Evolutionary conservation across 257 asterid species (phyloP).

Genomic region (Ilex aquifolium): DNA sequence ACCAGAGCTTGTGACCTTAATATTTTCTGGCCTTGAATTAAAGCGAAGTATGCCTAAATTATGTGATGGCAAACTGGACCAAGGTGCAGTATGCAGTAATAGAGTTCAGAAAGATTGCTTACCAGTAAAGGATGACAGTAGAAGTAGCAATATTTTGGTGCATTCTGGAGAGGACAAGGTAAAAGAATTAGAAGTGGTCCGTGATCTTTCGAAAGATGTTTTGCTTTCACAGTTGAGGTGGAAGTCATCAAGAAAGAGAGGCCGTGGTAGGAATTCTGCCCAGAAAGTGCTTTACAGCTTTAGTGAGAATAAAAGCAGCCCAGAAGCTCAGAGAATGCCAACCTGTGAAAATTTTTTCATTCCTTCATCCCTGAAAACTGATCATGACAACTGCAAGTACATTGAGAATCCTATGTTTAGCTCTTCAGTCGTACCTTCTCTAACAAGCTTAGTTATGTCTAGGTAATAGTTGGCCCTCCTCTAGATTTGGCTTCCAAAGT

Average conservation of each 20-base stretch:
- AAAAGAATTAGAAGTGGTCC: conserved; percentile 9
- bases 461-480: conserved; percentile 28
- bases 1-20: conserved; percentile 34
- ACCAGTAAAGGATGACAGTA: conserved; percentile 5
- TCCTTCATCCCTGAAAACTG: conserved; percentile 36
- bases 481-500: background rate
- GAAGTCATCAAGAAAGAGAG: conserved; percentile 63
- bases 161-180: conserved; percentile 9
- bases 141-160: background rate
- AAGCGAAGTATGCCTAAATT: conserved; percentile 1
- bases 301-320: conserved; percentile 4
- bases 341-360: conserved; percentile 24
- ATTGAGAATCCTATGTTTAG: conserved; percentile 34
- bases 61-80: conserved; percentile 8
- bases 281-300: conserved; percentile 20
- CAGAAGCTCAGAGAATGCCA: conserved; percentile 18
- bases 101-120: background rate
- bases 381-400: conserved; percentile 59
- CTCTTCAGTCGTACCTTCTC: conserved; percentile 38
- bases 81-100: background rate
- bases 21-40: conserved; percentile 10
- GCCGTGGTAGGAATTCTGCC: conserved; percentile 44
- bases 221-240: conserved; percentile 44
- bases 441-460: conserved; percentile 68
- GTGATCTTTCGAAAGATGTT: conserved; percentile 51